Conservation (phyloP, 140 eudicot genomes). For the Artemisia princeps region DNA sequence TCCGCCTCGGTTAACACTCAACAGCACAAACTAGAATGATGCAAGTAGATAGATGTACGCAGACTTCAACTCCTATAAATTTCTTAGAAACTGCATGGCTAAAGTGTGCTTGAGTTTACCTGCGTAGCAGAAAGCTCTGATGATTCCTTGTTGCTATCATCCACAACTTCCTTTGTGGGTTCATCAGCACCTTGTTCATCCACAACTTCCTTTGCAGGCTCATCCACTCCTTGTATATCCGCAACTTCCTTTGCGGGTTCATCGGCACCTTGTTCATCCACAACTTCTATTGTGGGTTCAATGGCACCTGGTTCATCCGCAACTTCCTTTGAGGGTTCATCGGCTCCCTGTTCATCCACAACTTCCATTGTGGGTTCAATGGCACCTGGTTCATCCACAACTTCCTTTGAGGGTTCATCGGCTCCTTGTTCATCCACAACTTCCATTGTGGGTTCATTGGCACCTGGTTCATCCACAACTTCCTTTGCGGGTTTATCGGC, state of each 20-base stretch:
- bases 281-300: too few species aligned
- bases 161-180: slow-evolving; percentile 6
- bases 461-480: slow-evolving; percentile 6
- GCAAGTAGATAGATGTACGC: slow-evolving; percentile 1
- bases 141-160: slow-evolving; percentile 20
- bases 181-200: too few species aligned
- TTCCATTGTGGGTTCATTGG: too few species aligned
- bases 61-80: slow-evolving; percentile 4
- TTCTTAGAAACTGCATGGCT: slow-evolving; percentile 9
- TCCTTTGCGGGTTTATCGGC: neutral
- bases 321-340: too few species aligned
- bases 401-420: neutral
- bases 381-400: too few species aligned
- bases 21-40: neutral
- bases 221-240: too few species aligned
- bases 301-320: too few species aligned
- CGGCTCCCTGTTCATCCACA: neutral
- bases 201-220: too few species aligned
- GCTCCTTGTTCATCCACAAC: slow-evolving; percentile 11
- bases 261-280: too few species aligned
- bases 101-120: slow-evolving; percentile 26
- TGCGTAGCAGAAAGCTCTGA: slow-evolving; percentile 27
- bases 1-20: slow-evolving; percentile 1
- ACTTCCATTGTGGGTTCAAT: neutral
- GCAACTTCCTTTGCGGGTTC: too few species aligned